Evolutionary conservation across 805 yeast genomes (phyloP).

Genomic region (Monosporozyma solicola): DNA sequence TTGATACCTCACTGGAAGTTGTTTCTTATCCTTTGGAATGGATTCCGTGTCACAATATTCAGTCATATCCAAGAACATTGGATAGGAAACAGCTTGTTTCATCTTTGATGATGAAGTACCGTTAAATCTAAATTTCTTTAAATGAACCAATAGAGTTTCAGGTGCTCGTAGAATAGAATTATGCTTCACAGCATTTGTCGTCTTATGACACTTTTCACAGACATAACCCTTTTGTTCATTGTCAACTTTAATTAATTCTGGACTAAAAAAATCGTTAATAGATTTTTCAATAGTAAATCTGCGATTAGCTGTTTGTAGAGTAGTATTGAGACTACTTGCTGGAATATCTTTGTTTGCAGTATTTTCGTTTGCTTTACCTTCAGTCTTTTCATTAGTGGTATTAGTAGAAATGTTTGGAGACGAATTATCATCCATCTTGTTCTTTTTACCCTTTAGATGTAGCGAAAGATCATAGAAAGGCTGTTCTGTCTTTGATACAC

Average conservation of each 20-base stretch:
- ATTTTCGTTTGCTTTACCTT: background rate
- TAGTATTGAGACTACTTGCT: background rate
- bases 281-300: slow-evolving; percentile 66
- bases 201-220: slow-evolving; percentile 76
- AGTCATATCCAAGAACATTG: slow-evolving; percentile 64
- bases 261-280: slow-evolving; percentile 70
- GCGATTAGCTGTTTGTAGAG: slow-evolving; percentile 7
- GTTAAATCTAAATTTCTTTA: slow-evolving; percentile 85
- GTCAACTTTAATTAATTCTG: slow-evolving; percentile 67
- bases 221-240: slow-evolving; percentile 69
- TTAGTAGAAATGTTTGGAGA: background rate
- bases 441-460: slow-evolving; percentile 52
- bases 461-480: slow-evolving; percentile 89
- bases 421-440: slow-evolving; percentile 6
- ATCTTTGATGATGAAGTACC: slow-evolving; percentile 74
- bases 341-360: background rate
- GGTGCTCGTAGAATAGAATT: slow-evolving; percentile 74
- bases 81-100: slow-evolving; percentile 77
- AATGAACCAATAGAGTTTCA: slow-evolving; percentile 76
- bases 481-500: slow-evolving; percentile 78
- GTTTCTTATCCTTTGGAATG: slow-evolving; percentile 7
- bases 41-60: slow-evolving; percentile 40
- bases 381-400: background rate
- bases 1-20: slow-evolving; percentile 50
- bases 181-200: slow-evolving; percentile 69